Percentiles rank a stretch among this genome's conserved stretches.
Conservation (phyloP, 2,329 filamentous ascomycete species). For the Zymoseptoria pseudotritici region DNA sequence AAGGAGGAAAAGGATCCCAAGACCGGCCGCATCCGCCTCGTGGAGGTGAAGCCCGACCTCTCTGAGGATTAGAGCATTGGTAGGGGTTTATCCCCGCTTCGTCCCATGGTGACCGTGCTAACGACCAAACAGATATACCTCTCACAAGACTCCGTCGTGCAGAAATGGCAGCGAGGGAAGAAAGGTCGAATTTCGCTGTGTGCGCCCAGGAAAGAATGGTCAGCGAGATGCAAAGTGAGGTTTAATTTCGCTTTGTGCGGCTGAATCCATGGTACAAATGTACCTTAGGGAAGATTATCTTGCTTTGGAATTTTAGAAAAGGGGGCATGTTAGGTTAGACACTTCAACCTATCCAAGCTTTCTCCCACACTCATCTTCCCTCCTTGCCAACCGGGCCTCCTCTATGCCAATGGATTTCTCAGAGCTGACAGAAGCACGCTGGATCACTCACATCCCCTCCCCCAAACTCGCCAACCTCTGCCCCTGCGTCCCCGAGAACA, state of each 20-base stretch:
- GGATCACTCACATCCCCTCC: neutral
- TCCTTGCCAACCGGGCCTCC: neutral
- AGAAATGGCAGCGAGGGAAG: neutral
- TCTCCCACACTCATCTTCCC: neutral
- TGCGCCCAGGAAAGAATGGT: neutral
- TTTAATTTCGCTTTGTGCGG: neutral
- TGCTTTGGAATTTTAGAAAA: neutral
- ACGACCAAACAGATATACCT: neutral
- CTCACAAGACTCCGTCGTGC: neutral
- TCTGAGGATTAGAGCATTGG: no score
- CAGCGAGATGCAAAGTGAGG: neutral
- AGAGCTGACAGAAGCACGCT: no score
- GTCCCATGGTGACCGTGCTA: neutral
- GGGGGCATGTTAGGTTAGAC: neutral
- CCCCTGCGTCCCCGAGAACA: constrained; percentile 32
- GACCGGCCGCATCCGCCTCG: no score
- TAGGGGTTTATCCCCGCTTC: no score
- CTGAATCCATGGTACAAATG: neutral
- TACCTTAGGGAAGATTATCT: neutral
- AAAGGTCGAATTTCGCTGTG: neutral
- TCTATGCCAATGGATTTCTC: neutral
- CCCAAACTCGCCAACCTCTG: constrained; percentile 6
- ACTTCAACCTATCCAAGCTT: neutral
- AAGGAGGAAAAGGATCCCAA: no score
- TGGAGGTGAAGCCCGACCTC: no score